phyloP scores from a whole-genome alignment of 192 early-diverging fungal species.

The Dissophora globulifera region DNA sequence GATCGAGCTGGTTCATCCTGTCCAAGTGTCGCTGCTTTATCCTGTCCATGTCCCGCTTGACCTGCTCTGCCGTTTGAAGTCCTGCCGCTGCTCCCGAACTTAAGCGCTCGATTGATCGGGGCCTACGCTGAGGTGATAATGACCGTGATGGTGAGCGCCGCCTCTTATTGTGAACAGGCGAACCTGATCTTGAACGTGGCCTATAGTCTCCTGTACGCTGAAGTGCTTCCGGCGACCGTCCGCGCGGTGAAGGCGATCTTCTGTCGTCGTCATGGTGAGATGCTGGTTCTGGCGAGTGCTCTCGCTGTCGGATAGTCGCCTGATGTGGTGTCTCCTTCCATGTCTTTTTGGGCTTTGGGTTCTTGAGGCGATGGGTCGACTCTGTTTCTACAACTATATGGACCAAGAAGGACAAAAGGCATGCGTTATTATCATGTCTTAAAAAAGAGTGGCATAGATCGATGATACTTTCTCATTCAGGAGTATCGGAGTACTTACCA shows the following conservation, averaged over 20 bases:
- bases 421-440: too few species aligned
- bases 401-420: not conserved
- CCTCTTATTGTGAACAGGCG: slow-evolving; percentile 26
- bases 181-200: slow-evolving; percentile 20
- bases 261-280: not conserved
- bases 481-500: slow-evolving; percentile 26
- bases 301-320: not conserved
- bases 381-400: slow-evolving; percentile 35
- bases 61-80: slow-evolving; percentile 31
- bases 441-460: too few species aligned
- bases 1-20: slow-evolving; percentile 18
- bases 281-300: slow-evolving; percentile 8
- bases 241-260: slow-evolving; percentile 22
- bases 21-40: slow-evolving; percentile 11
- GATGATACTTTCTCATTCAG: too few species aligned
- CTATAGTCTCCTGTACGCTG: not conserved
- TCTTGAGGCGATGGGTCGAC: slow-evolving; percentile 15
- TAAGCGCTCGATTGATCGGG: slow-evolving; percentile 19
- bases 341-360: slow-evolving; percentile 37
- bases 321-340: slow-evolving; percentile 18
- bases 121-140: slow-evolving; percentile 21
- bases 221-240: slow-evolving; percentile 12
- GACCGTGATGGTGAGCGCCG: slow-evolving; percentile 22
- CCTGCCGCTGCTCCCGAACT: slow-evolving; percentile 39
- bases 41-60: slow-evolving; percentile 24